Evolutionary conservation across 805 yeast genomes (phyloP), one percentile per base, ranked within the genome.

Genomic region (Candida qinlingensis): DNA sequence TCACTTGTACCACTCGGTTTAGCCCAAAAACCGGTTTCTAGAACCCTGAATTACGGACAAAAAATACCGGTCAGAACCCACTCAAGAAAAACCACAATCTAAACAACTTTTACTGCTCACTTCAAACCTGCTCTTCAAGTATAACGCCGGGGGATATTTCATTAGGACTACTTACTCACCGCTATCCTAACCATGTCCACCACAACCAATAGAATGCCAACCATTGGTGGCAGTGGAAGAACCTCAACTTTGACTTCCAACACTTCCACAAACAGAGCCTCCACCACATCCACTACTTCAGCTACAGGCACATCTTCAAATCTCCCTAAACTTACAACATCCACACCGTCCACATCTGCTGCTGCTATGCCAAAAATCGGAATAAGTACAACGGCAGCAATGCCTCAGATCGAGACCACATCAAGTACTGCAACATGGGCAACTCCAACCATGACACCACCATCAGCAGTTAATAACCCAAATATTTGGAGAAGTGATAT

Each of bases 381-480:
- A 7, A 29, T 43, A 3, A 19, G 10, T 13, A 41, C 50, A 4
- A 26, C 53, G 4, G 13, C 50, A 6, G 40, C 40, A 5, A 41
- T 47, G 47, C 37, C 43, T 8, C 25, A 30, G 12, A 41, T 33
- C 29, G 12, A 42, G 11, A n/a, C 39, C 12, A 39, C 49, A 10
- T 4, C 54, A 6, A 13, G 62, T 4, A 45, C 62, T 7, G 41
- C 59, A 2, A 41, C 59, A 1, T 59, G 63, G 55, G 26, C 54
- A 1, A 57, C 64, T 0, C 72, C 74, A 3, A 60, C 65, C 1
- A 68, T 72, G 30, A 63, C 68, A 7, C 74, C 72, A 2, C 96
- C 96, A 0, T 69, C 83, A 2, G 72, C 78, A 38, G 57, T 56
- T 13, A 67, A 74, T 44, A 88, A 88, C 64, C 96, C 96, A 9